These are phyloP conservation scores for Berkeleyomyces rouxiae DNA, from an alignment of 2,329 filamentous ascomycete species.

Conservation along the genomic window DNA sequence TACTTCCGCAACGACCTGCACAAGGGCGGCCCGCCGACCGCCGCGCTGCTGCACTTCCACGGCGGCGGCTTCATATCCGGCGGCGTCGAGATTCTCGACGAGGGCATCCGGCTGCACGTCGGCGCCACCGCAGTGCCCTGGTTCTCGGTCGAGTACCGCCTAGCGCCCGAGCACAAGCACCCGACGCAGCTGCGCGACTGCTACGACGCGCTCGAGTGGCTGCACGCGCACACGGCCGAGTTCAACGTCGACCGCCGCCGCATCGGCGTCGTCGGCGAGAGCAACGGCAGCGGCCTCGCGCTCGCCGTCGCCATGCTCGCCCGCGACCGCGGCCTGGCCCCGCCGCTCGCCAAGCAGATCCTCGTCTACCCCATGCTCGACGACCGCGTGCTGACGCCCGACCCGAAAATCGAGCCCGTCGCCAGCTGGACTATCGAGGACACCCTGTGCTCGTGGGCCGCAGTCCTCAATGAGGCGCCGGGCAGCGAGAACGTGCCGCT, in stretches of 20 bases:
- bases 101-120: slow-evolving; percentile 21
- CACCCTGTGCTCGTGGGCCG: slow-evolving; percentile 17
- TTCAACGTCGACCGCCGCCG: slow-evolving; percentile 16
- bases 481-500: slow-evolving; percentile 13
- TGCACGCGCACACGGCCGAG: slow-evolving; percentile 16
- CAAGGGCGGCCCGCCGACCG: not conserved
- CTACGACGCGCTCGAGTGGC: slow-evolving; percentile 19
- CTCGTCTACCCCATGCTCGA: slow-evolving; percentile 23
- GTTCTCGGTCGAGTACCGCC: slow-evolving; percentile 25
- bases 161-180: slow-evolving; percentile 26
- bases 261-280: slow-evolving; percentile 16
- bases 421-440: slow-evolving; percentile 15
- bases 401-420: slow-evolving; percentile 4
- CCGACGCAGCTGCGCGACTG: slow-evolving; percentile 23
- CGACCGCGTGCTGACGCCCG: slow-evolving; percentile 17
- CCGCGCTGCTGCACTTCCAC: slow-evolving; percentile 25
- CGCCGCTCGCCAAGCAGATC: slow-evolving; percentile 19
- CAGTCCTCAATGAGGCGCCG: slow-evolving; percentile 12
- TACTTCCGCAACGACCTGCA: not conserved
- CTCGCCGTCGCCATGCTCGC: slow-evolving; percentile 25
- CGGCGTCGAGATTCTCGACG: slow-evolving; percentile 21
- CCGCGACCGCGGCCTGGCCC: slow-evolving; percentile 17
- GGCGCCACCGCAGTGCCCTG: slow-evolving; percentile 23
- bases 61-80: slow-evolving; percentile 26
- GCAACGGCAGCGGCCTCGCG: slow-evolving; percentile 15